Conservation (phyloP, 1,139 yeast genomes). For the Lodderomyces orthopsilosis region DNA sequence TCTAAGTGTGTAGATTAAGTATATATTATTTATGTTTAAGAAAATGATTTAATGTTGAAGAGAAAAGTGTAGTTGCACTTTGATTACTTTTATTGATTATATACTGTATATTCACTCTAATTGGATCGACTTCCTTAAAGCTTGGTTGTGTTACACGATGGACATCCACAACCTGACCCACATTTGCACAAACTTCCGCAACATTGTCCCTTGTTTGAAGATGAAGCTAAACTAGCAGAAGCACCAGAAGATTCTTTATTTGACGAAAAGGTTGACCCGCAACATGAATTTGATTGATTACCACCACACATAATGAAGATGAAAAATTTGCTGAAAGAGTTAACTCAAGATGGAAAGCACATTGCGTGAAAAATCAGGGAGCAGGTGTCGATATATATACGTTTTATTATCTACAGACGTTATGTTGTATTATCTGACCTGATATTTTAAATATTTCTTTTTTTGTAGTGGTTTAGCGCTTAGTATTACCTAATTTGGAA, state of each 20-base stretch:
- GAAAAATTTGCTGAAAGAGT: too few relatives aligned
- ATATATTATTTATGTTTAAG: conserved; percentile 4
- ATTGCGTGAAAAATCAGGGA: too few relatives aligned
- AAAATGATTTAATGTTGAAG: background rate
- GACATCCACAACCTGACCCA: conserved; percentile 40
- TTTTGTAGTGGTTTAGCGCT: background rate
- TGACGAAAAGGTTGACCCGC: conserved; percentile 2
- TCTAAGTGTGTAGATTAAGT: background rate
- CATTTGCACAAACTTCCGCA: conserved; percentile 45
- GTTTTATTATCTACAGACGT: too few relatives aligned
- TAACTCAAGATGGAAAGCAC: too few relatives aligned
- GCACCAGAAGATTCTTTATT: background rate
- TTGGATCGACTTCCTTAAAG: conserved; percentile 18
- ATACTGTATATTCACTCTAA: background rate
- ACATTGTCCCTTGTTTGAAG: conserved; percentile 16
- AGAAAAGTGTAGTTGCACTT: background rate
- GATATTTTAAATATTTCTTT: background rate
- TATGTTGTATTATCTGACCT: background rate
- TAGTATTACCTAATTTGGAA: background rate
- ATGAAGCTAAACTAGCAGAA: conserved; percentile 16
- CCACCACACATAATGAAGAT: conserved; percentile 32
- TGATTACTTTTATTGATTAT: background rate
- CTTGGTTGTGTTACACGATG: conserved; percentile 42
- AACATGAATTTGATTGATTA: conserved; percentile 12
- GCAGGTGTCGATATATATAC: background rate